Base-by-base conservation (phyloP, 1,139 yeast genomes). In the Taphrina populina region DNA sequence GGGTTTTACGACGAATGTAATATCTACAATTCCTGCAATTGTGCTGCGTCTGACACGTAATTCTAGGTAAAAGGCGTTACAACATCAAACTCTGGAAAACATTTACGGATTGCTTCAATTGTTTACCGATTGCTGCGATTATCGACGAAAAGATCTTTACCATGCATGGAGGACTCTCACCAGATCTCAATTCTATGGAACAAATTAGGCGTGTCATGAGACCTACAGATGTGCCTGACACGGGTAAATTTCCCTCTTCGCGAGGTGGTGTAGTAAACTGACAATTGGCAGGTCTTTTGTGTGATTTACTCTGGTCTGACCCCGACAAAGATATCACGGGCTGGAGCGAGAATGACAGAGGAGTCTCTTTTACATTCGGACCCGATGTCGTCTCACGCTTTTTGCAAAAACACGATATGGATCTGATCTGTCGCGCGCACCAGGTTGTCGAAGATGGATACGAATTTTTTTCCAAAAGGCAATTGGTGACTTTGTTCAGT, bases 371-470 rank as follows among this genome's bases (percentile, higher is more conserved):
- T 71, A 88, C 96, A 17, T 92, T 92, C 74, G 97, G 97, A 13
- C 96, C 96, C 10, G 97, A 88, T 70, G 96, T 88, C 57, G 96
- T 90, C 58, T 84, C 95, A 60, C 78, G 96, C 70, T 90, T 90
- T 70, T 75, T 90, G 70, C 96, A 88, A 70, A 90, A 88, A 68
- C 96, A 88, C 71, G 97, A 88, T 69, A 85, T 92, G 90, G 97
- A 92, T 71, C 80, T 92, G 67, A 88, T 92, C 67, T 90, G 97
- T 75, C 81, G 98, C 70, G 97, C 97, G 45, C 98, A 92, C 76
- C 96, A 90, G 75, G 97, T 92, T 61, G 97, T 92, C 61, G 97
- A 92, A 73, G 98, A 92, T 71, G 98, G 98, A 62, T 92, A 92
- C 72, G 97, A 92, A 74, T 92, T 92, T 70, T 92, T 92, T 72